Base-by-base conservation (phyloP, 345 rosid genomes). In the Triadica sebifera region DNA sequence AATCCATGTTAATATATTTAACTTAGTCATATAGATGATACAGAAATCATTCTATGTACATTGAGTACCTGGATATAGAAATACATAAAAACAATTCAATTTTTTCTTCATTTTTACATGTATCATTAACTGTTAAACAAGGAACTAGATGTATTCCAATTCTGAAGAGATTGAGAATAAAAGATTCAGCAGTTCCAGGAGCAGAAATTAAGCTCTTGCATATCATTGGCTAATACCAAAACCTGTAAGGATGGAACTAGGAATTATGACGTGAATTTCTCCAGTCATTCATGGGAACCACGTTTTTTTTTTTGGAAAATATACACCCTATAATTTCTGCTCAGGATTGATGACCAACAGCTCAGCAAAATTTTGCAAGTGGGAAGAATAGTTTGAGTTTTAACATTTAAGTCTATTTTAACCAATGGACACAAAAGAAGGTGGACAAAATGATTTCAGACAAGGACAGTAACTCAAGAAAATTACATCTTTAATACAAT, bases 41-140 rank as follows among this genome's bases (percentile, higher is more conserved):
- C n/a, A 64, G 56, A 41, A 49, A 51, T 51, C 39, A 73, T 73
- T 64, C 22, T 51, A 60, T 64, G 76, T 73, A 73, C 52, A 73
- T 73, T 64, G 22, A 65, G 39, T 20, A 24, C 53, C 39, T 4
- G 24, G 19, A 63, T 39, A 20, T 65, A 52, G 69, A 64, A 34
- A 38, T 41, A 15, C 12, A 50, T 63, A 22, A 51, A 19, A n/a
- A 34, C 7, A 4, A 19, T 73, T 37, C 38, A 3, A 3, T 29
- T 47, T 12, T 39, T 38, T 7, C 4, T 61, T 34, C 34, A 29
- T 29, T 29, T 29, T 29, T 29, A 10, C 24, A 15, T 72, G 43
- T 70, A 12, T 53, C 50, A 5, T 55, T 10, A 12, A 70, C 39
- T 20, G n/a, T 6, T 7, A 19, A 4, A 8, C 16, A 41, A 12